phyloP scores from a whole-genome alignment of 495 filamentous ascomycete genomes.

The Aspergillus ostianus region DNA sequence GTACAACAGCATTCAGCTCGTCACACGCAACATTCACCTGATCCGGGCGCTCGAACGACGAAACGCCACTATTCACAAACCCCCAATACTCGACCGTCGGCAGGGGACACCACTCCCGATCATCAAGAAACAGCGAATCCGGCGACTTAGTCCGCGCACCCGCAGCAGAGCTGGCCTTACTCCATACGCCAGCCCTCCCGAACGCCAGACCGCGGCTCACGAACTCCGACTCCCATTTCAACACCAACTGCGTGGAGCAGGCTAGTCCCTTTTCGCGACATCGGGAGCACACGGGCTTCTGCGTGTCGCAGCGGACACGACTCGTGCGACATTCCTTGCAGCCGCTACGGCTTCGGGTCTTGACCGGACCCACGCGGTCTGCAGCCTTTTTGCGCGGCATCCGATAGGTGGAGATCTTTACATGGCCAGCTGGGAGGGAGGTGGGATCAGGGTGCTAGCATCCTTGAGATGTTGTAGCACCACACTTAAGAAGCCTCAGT shows the following conservation, averaged over 20 bases:
- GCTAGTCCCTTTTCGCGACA: slow-evolving; percentile 37
- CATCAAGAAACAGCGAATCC: slow-evolving; percentile 15
- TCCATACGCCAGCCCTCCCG: slow-evolving; percentile 45
- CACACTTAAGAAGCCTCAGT: neutral
- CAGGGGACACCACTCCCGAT: slow-evolving; percentile 33
- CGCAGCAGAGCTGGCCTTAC: slow-evolving; percentile 26
- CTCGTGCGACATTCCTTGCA: slow-evolving; percentile 45
- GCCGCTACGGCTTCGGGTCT: slow-evolving; percentile 45
- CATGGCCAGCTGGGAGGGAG: slow-evolving; percentile 22
- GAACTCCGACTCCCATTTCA: slow-evolving; percentile 51
- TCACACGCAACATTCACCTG: slow-evolving; percentile 30
- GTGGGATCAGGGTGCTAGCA: slow-evolving; percentile 6
- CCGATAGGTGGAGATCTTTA: slow-evolving; percentile 22
- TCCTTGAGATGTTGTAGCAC: slow-evolving; percentile 3
- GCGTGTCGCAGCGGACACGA: slow-evolving; percentile 44
- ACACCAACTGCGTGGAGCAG: slow-evolving; percentile 38
- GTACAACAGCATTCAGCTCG: slow-evolving; percentile 25
- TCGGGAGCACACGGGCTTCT: slow-evolving; percentile 42
- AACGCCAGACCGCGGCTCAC: slow-evolving; percentile 43
- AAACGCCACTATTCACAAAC: slow-evolving; percentile 39
- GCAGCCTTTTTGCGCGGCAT: slow-evolving; percentile 48
- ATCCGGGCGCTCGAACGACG: slow-evolving; percentile 31
- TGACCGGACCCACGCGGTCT: slow-evolving; percentile 43
- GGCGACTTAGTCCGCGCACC: slow-evolving; percentile 13
- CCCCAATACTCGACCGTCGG: slow-evolving; percentile 34